Conservation (phyloP, 345 rosid species). For the Eucalyptus marginata region DNA sequence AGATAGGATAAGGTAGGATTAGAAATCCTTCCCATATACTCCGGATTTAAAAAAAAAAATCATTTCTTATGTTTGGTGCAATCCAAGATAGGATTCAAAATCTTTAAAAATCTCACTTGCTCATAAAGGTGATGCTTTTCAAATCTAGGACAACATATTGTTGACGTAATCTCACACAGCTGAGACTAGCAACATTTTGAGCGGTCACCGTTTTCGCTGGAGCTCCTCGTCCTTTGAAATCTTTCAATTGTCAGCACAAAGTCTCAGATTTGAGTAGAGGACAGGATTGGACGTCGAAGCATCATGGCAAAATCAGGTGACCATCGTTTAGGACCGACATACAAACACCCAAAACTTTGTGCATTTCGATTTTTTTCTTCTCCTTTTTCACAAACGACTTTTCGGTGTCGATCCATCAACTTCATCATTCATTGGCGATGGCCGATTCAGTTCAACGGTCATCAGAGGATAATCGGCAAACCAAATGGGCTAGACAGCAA, state of each 20-base stretch:
- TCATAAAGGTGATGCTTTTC: neutral
- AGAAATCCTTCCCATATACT: neutral
- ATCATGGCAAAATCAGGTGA: neutral
- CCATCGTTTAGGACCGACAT: neutral
- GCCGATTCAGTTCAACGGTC: neutral
- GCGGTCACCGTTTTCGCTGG: too few species aligned
- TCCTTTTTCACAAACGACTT: too few species aligned
- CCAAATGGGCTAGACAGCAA: neutral
- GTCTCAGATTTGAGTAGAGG: neutral
- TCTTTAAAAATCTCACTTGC: neutral
- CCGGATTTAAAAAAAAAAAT: neutral
- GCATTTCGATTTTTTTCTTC: too few species aligned
- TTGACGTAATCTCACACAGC: too few species aligned
- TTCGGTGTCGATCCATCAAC: neutral
- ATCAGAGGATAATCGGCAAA: neutral
- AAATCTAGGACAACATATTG: too few species aligned
- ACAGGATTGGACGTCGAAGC: neutral
- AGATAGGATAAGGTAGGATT: too few species aligned
- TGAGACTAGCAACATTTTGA: too few species aligned
- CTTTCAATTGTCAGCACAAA: too few species aligned
- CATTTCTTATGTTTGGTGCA: neutral
- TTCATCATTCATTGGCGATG: neutral
- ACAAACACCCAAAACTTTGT: neutral
- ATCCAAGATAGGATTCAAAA: neutral
- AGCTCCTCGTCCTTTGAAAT: too few species aligned